Conservation (phyloP, 2,329 filamentous ascomycete genomes). For the Colletotrichum musicola region DNA sequence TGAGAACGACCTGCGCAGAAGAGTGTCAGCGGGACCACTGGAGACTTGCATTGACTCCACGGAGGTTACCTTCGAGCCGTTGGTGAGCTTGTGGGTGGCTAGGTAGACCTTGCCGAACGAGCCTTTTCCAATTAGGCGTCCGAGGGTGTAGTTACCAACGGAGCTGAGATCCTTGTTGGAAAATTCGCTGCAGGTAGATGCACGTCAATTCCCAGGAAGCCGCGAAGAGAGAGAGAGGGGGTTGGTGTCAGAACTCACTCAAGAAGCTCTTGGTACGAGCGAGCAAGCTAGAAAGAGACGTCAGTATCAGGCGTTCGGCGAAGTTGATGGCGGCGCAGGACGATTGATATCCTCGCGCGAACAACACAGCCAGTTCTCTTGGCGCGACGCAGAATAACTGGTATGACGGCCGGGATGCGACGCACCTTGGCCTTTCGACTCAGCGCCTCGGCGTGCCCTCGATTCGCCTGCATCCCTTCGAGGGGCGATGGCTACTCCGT, state of each 20-base stretch:
- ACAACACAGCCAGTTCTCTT: background rate
- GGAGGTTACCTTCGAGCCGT: constrained; percentile 88
- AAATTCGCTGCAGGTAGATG: constrained; percentile 78
- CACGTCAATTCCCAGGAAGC: constrained; percentile 1
- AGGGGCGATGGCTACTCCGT: constrained; percentile 33
- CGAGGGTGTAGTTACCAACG: constrained; percentile 95
- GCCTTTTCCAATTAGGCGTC: constrained; percentile 93
- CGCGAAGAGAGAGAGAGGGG: background rate
- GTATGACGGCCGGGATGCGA: constrained; percentile 21
- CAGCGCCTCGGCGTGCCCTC: constrained; percentile 68
- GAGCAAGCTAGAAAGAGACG: constrained; percentile 77
- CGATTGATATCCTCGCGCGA: constrained; percentile 5
- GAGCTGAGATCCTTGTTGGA: constrained; percentile 89
- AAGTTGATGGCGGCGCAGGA: background rate
- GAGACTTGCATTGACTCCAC: too few relatives aligned
- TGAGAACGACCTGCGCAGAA: constrained; percentile 85
- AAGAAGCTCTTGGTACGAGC: constrained; percentile 95
- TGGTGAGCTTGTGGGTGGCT: constrained; percentile 95
- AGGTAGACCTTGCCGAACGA: constrained; percentile 99
- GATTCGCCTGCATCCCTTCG: constrained; percentile 65
- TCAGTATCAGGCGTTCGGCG: background rate
- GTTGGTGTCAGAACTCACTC: constrained; percentile 72
- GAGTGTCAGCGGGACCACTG: constrained; percentile 16
- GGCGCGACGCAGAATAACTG: background rate
- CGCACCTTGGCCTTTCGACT: constrained; percentile 73